Evolutionary conservation across 139 green algal genomes (phyloP).

Genomic region (Coelastrella sp.): DNA sequence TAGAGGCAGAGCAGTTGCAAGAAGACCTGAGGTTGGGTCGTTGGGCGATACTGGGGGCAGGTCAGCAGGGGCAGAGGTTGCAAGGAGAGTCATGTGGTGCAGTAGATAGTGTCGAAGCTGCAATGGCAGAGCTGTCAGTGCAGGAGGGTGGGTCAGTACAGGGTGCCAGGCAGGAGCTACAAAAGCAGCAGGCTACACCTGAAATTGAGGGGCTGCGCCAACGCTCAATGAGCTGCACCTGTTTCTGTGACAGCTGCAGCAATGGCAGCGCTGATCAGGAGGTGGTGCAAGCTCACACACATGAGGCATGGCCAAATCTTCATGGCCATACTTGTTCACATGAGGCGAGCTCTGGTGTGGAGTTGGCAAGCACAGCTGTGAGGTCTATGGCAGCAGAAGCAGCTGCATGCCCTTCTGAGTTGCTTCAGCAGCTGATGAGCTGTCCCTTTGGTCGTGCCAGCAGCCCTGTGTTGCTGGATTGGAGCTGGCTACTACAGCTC

Average conservation of each 20-base stretch:
- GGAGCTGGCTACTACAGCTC: neutral
- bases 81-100: too few relatives aligned
- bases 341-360: too few relatives aligned
- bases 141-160: too few relatives aligned
- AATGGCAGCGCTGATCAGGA: too few relatives aligned
- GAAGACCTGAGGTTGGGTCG: neutral
- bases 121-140: too few relatives aligned
- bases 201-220: too few relatives aligned
- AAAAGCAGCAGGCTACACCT: too few relatives aligned
- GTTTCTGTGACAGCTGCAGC: neutral
- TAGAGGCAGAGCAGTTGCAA: constrained; percentile 24
- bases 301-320: too few relatives aligned
- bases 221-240: neutral
- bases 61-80: neutral
- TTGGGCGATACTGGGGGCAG: neutral
- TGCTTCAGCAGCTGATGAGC: neutral
- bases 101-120: too few relatives aligned
- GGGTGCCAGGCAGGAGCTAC: too few relatives aligned
- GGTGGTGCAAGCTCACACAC: too few relatives aligned
- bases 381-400: neutral
- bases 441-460: neutral
- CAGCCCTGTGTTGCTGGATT: constrained; percentile 9
- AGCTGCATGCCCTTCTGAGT: neutral
- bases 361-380: neutral
- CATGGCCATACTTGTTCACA: too few relatives aligned